A percentile compares a stretch with the other conserved stretches of the same genome.
phyloP scores from a whole-genome alignment of 2,329 filamentous ascomycete genomes.

The Colletotrichum tropicale region DNA sequence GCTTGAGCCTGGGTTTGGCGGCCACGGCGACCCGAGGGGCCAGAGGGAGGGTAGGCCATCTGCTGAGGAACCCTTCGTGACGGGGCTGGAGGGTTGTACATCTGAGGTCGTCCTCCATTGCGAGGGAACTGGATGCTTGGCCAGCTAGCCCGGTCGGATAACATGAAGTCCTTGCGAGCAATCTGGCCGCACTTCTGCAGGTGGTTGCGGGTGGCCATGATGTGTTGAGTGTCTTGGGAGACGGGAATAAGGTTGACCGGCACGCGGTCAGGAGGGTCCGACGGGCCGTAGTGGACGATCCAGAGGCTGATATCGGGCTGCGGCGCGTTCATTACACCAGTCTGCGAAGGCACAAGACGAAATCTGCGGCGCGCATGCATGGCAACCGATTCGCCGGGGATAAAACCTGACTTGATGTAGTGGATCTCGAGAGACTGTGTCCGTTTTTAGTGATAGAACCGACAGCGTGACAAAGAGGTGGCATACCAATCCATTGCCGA shows the following conservation, averaged over 20 bases:
- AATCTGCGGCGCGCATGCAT: slow-evolving; percentile 85
- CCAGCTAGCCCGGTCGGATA: slow-evolving; percentile 89
- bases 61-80: slow-evolving; percentile 59
- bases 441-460: background rate
- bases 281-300: slow-evolving; percentile 87
- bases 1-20: slow-evolving; percentile 41
- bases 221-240: slow-evolving; percentile 62
- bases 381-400: slow-evolving; percentile 75
- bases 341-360: slow-evolving; percentile 76
- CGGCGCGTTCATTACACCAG: slow-evolving; percentile 71
- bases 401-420: slow-evolving; percentile 81
- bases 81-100: slow-evolving; percentile 47
- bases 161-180: slow-evolving; percentile 91
- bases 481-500: slow-evolving; percentile 64
- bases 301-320: slow-evolving; percentile 82
- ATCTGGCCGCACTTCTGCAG: slow-evolving; percentile 80
- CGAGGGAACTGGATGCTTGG: slow-evolving; percentile 78
- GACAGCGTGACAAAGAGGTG: background rate
- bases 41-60: slow-evolving; percentile 65
- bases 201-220: slow-evolving; percentile 66
- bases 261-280: slow-evolving; percentile 75
- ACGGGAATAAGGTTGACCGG: slow-evolving; percentile 71
- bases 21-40: slow-evolving; percentile 35
- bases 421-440: slow-evolving; percentile 85
- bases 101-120: slow-evolving; percentile 53